Base-by-base conservation (phyloP, 2,329 filamentous ascomycete species). In the Leptodontidium sp. region DNA sequence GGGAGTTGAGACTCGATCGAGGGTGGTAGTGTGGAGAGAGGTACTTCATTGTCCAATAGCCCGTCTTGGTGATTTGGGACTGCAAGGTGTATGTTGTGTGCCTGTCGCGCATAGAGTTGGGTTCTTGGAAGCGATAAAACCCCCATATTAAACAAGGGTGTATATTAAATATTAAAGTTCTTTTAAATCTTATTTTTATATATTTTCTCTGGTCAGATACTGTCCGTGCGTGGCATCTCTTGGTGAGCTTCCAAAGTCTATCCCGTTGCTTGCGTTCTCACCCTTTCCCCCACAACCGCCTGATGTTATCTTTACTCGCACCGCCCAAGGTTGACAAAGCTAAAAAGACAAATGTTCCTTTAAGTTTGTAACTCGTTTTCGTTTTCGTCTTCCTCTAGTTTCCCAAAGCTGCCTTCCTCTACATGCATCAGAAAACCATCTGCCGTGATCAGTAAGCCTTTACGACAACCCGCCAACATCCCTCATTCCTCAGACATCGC, bases 81-180 rank as follows among this genome's bases (percentile, higher is more conserved):
- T 47, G 52, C 24, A 15, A 59, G 52, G 29, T 32, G 17, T 35
- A n/a, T 35, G 3, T 55, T 15, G 26, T 35, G 52, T 32, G 2
- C 29, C 52, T 55, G 26, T 55, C 29, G 52, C 52, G 29, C 7
- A 65, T 50, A 49, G 53, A 50, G 35, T 61, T 40, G 38, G 52
- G 52, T 55, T 55, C 52, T 55, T 55, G 52, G 52, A 55, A 55
- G 52, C 52, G 52, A 55, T 32, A 35, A 55, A 55, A 14, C 52
- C 52, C 29, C 21, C 21, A 21, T 21, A 21, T 21, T 21, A 21
- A 21, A 21, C 21, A 21, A 21, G 21, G 21, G 21, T 21, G 21
- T 21, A 21, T 21, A 21, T 21, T 21, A 21, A 21, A 21, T 21
- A 21, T 21, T 21, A 21, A 21, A 21, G 21, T 21, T 21, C 21